Evolutionary conservation across 2,329 filamentous ascomycete genomes (phyloP).

Genomic region (Fusarium lyarnte): DNA sequence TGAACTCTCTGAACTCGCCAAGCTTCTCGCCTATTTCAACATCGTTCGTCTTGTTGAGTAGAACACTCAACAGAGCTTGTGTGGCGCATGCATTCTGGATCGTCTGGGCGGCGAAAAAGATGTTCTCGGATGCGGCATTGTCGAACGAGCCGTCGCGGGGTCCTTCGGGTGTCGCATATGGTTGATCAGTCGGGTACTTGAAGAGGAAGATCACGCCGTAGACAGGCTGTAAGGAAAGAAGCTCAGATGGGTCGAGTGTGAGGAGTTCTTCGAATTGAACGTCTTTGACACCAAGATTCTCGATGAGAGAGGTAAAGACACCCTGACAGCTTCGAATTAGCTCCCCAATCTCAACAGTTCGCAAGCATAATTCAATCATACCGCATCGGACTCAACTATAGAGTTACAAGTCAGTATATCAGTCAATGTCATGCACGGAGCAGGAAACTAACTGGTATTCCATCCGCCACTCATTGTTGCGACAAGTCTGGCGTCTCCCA

Average conservation of each 20-base stretch:
- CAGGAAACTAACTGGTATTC: slow-evolving; percentile 78
- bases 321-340: slow-evolving; percentile 62
- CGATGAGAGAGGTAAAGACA: slow-evolving; percentile 96
- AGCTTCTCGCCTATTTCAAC: slow-evolving; percentile 79
- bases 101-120: slow-evolving; percentile 97
- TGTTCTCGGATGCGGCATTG: slow-evolving; percentile 73
- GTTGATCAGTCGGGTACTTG: slow-evolving; percentile 84
- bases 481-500: background rate
- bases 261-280: slow-evolving; percentile 98
- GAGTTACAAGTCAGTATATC: slow-evolving; percentile 7
- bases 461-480: slow-evolving; percentile 79
- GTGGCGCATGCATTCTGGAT: slow-evolving; percentile 99
- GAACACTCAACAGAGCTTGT: slow-evolving; percentile 89
- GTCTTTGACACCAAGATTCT: slow-evolving; percentile 87
- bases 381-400: slow-evolving; percentile 90
- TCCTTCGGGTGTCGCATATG: slow-evolving; percentile 66
- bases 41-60: slow-evolving; percentile 81
- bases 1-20: slow-evolving; percentile 86
- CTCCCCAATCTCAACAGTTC: background rate
- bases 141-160: slow-evolving; percentile 88
- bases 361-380: slow-evolving; percentile 67
- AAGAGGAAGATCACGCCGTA: slow-evolving; percentile 99
- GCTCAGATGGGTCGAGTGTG: slow-evolving; percentile 80
- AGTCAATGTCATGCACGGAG: background rate
- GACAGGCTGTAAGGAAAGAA: slow-evolving; percentile 77